Base-by-base conservation (phyloP, 2,329 filamentous ascomycete genomes). In the Lojkania enalia region DNA sequence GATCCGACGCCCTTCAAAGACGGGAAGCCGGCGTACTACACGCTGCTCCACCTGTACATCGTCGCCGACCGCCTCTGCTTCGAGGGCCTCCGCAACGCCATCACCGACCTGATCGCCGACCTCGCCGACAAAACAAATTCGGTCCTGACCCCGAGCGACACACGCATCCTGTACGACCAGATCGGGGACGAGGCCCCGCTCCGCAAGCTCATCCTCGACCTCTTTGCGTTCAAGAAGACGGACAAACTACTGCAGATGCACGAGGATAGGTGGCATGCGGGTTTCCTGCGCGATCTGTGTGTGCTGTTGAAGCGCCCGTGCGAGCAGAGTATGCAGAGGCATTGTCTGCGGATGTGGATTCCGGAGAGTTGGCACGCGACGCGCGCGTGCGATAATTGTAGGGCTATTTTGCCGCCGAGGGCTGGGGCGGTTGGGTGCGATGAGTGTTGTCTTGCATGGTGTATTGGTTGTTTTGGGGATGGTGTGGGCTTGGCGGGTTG, bases 181-280 rank as follows among this genome's bases (percentile, higher is more conserved):
- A 71, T 77, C 35, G 63, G 66, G 32, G 68, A 71, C 27, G 62
- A 52, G 2, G 60, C 71, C 6, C 68, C 69, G 4, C 44, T 78
- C 15, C 56, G 72, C 11, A 55, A 60, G 5, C 62, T 78, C 1
- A 64, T 78, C 12, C 61, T 77, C 21, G 75, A 78, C 48, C 66
- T 78, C 6, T 78, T 78, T 57, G 73, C 73, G 1, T 78, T 76
- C 66, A 78, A 78, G 58, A 77, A 77, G 51, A 78, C 75, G 25
- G 75, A 77, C 51, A 69, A 72, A 15, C 51, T 78, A 13, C 63
- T 78, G 13, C 70, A 71, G 31, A 69, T 61, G 15, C 75, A 78
- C 51, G 63, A 62, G 42, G 74, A 77, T 47, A 61, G 69, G 18
- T 78, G 75, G 75, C 75, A 77, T 43, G 74, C 74, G 4, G 59